These are phyloP conservation scores for Hyparrhenia diplandra DNA, from an alignment of 176 grass and related monocot species.

Conservation along the genomic window DNA sequence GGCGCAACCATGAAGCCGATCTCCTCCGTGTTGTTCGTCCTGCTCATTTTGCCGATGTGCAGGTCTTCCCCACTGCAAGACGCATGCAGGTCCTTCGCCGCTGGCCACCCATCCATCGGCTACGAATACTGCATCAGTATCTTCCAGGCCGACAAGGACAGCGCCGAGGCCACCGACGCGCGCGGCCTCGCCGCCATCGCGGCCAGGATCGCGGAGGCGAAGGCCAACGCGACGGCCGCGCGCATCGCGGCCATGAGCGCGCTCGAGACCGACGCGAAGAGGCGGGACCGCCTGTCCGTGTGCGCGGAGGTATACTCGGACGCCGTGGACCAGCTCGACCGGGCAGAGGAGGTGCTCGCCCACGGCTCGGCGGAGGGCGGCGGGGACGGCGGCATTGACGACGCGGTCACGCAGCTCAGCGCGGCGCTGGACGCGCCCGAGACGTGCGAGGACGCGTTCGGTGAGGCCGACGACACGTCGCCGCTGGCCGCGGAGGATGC, in stretches of 20 bases:
- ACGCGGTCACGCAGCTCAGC: constrained; percentile 47
- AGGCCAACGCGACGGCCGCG: constrained; percentile 35
- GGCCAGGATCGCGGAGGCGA: constrained; percentile 32
- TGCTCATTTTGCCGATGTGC: neutral
- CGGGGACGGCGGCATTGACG: neutral
- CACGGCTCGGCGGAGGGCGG: neutral
- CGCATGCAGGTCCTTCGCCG: constrained; percentile 46
- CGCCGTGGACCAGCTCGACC: constrained; percentile 47
- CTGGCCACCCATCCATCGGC: constrained; percentile 24
- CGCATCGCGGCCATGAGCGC: constrained; percentile 37
- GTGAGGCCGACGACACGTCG: constrained; percentile 41
- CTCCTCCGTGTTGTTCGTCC: neutral
- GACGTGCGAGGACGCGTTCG: constrained; percentile 67
- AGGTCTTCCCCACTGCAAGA: constrained; percentile 31
- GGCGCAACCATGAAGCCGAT: constrained; percentile 16
- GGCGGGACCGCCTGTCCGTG: constrained; percentile 29
- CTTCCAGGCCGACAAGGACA: constrained; percentile 36
- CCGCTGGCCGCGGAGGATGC: constrained; percentile 42
- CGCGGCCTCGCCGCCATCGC: constrained; percentile 44
- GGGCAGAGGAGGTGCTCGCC: constrained; percentile 36
- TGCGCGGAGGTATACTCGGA: constrained; percentile 55
- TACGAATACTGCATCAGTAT: constrained; percentile 53
- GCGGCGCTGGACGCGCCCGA: constrained; percentile 42
- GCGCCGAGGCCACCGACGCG: constrained; percentile 16
- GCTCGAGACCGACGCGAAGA: constrained; percentile 28